Percentiles rank a stretch among this genome's conserved stretches.
Conservation (phyloP, 2,329 filamentous ascomycete species). For the Penicillium decumbens region DNA sequence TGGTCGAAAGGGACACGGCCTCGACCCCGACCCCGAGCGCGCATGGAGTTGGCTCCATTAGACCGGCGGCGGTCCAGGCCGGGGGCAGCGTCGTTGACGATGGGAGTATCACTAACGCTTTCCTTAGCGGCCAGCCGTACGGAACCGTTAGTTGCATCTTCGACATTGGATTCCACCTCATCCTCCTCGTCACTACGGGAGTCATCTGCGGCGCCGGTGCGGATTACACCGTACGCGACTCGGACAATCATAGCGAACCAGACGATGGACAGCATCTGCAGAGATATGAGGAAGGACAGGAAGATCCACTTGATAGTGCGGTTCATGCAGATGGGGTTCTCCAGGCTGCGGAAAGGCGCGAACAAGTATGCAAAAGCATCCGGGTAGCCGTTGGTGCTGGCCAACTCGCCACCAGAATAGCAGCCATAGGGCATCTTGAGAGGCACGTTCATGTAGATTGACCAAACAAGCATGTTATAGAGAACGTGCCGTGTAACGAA, state of each 20-base stretch:
- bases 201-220: constrained; percentile 73
- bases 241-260: constrained; percentile 89
- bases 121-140: constrained; percentile 23
- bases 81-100: constrained; percentile 25
- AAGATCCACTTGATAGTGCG: constrained; percentile 70
- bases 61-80: constrained; percentile 33
- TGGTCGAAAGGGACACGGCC: constrained; percentile 39
- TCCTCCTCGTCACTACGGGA: constrained; percentile 73
- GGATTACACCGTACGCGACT: constrained; percentile 74
- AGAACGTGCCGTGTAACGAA: constrained; percentile 74
- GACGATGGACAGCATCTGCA: constrained; percentile 74
- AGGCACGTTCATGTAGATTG: constrained; percentile 65
- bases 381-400: constrained; percentile 31
- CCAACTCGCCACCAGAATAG: constrained; percentile 54
- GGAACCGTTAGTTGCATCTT: constrained; percentile 25
- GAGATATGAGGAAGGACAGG: constrained; percentile 66
- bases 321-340: constrained; percentile 76
- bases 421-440: constrained; percentile 63
- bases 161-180: constrained; percentile 46
- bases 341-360: constrained; percentile 66
- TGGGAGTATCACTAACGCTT: constrained; percentile 17
- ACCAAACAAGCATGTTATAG: constrained; percentile 77
- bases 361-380: constrained; percentile 59
- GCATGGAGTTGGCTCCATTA: constrained; percentile 32
- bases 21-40: constrained; percentile 36